Evolutionary conservation across 2,329 filamentous ascomycete species (phyloP), one percentile per base, ranked within the genome.

Genomic region (Metarhizium guizhouense): DNA sequence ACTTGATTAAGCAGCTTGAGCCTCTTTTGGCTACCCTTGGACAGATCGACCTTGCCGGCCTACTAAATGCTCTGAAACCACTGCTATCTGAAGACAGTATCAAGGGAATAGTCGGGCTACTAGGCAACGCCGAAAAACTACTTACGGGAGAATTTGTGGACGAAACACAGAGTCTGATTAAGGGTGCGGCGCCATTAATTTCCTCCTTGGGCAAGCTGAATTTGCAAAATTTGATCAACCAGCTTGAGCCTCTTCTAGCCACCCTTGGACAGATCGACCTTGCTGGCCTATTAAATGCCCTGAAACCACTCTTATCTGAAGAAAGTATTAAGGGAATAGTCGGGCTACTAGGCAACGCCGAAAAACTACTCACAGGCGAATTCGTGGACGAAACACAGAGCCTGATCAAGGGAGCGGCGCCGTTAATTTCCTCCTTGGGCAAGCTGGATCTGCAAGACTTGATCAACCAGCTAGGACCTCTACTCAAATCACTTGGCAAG

Each of bases 201-300:
- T 56, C 48, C 4, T 47, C 47, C 30, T 51, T 58, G 4, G 25
- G 62, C 2, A 58, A 63, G 3, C 48, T 64, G 1, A 61, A 69
- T 18, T 56, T 70, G 14, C 58, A 62, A 14, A 57, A 59, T 16
- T 55, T 70, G 0, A 54, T 70, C 2, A 57, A 60, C 3, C 63
- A 65, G 42, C 43, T 68, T 0, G 60, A 60, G 2, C 70, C 70
- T 8, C 59, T 72, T 16, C 60, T 72, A 13, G 63, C 63, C 14
- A 61, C 63, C 18, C 57, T 72, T 6, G 56, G 61, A 10, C 63
- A 70, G 59, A 59, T 72, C 13, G 68, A 72, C 38, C 61, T 72
- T 0, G 60, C 64, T 6, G 62, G 64, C 3, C 30, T 72, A 1
- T 47, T 72, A 6, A 58, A 61, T 16, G 55, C 67, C 0, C 34